Evolutionary conservation across 768 basidiomycete species (phyloP), one percentile per base, ranked within the genome.

Genomic region (Lyophyllum shimeji): DNA sequence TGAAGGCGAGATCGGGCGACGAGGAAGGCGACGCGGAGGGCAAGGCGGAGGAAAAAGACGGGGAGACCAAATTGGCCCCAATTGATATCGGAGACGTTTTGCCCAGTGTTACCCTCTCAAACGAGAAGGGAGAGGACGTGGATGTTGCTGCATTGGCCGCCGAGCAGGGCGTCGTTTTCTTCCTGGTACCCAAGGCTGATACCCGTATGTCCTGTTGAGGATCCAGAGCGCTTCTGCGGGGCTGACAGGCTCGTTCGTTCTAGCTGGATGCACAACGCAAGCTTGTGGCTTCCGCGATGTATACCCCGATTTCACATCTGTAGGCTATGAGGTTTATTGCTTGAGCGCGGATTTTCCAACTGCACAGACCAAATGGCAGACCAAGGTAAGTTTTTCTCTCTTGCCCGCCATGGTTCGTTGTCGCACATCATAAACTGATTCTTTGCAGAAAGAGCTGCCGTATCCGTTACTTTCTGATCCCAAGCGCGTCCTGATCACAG

Each of bases 271-370:
- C 74, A 98, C 94, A 2, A 87, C 74, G 33, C 95, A 98, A 69
- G 95, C 95, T 0, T 98, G 95, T 67, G 90, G 87, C 3, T 98
- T 90, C 79, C 81, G 93, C 18, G 95, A 98, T 67, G 77, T 76
- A 50, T 91, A 89, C 68, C 81, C 85, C 4, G 87, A 90, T 60
- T 95, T 95, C 69, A 76, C 81, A 2, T 73, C 82, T 5, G 67
- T 81, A 55, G 78, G 84, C 42, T 97, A 85, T 69, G 79, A 78
- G 51, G 87, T 96, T 40, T 93, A 93, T 68, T 93, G 94, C 60
- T 72, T 98, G 54, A 93, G 90, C 68, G 84, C 85, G 5, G 94
- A 95, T 70, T 76, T 82, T 7, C 82, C 90, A 0, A 64, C 79
- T 7, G 88, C 89, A 1, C 92, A 93, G 71, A 76, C 69, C 55